A percentile compares a stretch with the other conserved stretches of the same genome.
phyloP scores from a whole-genome alignment of 2,329 filamentous ascomycete species.

The Neopestalotiopsis sp. region DNA sequence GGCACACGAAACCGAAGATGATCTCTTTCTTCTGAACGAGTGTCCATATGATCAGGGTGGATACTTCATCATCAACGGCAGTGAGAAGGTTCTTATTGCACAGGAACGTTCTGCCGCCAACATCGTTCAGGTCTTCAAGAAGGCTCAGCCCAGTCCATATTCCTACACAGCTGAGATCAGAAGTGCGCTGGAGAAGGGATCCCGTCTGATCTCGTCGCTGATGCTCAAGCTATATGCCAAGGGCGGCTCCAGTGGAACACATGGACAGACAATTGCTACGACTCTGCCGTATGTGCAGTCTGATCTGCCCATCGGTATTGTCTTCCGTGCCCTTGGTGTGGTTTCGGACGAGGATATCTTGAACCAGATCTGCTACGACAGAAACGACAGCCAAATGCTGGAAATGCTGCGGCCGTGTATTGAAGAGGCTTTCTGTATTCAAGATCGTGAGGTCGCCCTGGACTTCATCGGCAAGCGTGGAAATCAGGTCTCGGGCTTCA shows the following conservation, averaged over 20 bases:
- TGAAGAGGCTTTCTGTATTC: constrained; percentile 94
- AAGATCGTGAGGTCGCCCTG: constrained; percentile 90
- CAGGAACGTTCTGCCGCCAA: constrained; percentile 98
- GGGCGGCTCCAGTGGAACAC: constrained; percentile 79
- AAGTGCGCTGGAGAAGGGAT: constrained; percentile 95
- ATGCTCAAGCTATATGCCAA: constrained; percentile 90
- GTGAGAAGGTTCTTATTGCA: constrained; percentile 96
- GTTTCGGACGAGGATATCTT: constrained; percentile 98
- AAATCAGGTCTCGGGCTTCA: constrained; percentile 71
- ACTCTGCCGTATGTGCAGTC: constrained; percentile 93
- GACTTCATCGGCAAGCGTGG: constrained; percentile 97
- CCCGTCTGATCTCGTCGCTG: constrained; percentile 89
- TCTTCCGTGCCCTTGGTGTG: constrained; percentile 93
- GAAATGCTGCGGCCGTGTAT: constrained; percentile 98
- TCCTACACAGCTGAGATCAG: constrained; percentile 95
- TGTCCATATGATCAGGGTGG: constrained; percentile 98
- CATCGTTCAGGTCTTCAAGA: constrained; percentile 99
- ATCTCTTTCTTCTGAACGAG: constrained; percentile 90
- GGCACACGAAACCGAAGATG: constrained; percentile 80
- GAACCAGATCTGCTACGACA: constrained; percentile 96
- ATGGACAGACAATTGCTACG: constrained; percentile 87
- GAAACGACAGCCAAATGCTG: constrained; percentile 94
- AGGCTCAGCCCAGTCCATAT: constrained; percentile 88
- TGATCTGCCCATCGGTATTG: constrained; percentile 91
- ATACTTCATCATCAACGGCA: constrained; percentile 99